phyloP scores from a whole-genome alignment of 2,329 filamentous ascomycete species.

The Phoma sp. region DNA sequence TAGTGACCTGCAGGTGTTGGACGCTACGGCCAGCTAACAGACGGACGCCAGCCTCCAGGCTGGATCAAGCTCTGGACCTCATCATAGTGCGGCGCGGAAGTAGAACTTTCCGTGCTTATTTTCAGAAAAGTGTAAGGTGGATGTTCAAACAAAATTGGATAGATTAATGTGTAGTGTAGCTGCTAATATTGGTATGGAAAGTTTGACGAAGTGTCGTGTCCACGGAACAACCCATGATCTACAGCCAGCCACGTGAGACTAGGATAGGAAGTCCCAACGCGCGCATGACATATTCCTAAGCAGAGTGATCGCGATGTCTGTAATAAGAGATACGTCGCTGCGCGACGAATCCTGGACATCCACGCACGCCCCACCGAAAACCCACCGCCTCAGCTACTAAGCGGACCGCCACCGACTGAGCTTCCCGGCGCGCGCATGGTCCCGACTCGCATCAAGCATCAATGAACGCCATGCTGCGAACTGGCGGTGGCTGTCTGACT shows the following conservation, averaged over 20 bases:
- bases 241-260: constrained; percentile 16
- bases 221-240: constrained; percentile 3
- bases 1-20: constrained; percentile 24
- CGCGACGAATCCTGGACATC: background rate
- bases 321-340: constrained; percentile 1
- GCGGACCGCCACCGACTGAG: constrained; percentile 31
- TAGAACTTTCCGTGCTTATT: background rate
- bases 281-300: constrained; percentile 5
- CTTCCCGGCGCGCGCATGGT: constrained; percentile 3
- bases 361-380: constrained; percentile 13
- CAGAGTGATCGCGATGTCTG: constrained; percentile 1
- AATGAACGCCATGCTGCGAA: constrained; percentile 2
- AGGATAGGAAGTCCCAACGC: background rate
- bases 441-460: constrained; percentile 1
- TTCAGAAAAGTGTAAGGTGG: background rate
- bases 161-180: background rate
- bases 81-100: background rate
- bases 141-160: background rate
- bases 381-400: constrained; percentile 36
- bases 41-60: constrained; percentile 7
- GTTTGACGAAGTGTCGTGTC: background rate
- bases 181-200: constrained; percentile 4
- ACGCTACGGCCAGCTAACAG: constrained; percentile 17
- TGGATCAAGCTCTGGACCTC: constrained; percentile 1
- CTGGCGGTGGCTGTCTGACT: background rate